Evolutionary conservation across 2,329 filamentous ascomycete species (phyloP).

Genomic region (Tolypocladium guangdongense): DNA sequence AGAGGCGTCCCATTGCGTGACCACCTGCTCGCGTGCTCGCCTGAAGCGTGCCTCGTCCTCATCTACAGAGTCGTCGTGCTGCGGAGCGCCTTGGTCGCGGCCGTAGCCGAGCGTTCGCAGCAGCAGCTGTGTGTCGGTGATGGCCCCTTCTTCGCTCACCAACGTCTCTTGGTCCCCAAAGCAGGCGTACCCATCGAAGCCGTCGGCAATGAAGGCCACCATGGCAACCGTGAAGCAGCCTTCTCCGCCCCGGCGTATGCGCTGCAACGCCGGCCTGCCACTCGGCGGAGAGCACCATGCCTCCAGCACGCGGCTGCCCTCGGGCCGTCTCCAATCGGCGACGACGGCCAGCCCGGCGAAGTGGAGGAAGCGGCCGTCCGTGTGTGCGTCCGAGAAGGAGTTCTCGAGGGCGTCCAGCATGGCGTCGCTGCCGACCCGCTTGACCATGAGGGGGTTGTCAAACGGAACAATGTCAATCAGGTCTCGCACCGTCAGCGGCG

Average conservation of each 20-base stretch:
- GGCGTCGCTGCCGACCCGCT: constrained; percentile 6
- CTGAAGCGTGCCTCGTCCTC: not conserved
- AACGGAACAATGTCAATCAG: constrained; percentile 15
- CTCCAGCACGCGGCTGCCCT: constrained; percentile 1
- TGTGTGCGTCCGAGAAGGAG: constrained; percentile 14
- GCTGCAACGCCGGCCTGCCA: not conserved
- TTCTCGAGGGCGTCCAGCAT: constrained; percentile 11
- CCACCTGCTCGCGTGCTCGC: not conserved
- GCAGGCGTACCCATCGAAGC: constrained; percentile 13
- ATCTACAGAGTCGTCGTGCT: not conserved
- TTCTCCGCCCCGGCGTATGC: not conserved
- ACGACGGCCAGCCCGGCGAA: constrained; percentile 9
- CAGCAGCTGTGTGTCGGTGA: constrained; percentile 13
- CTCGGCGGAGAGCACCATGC: not conserved
- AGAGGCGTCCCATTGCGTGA: not conserved
- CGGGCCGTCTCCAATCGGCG: constrained; percentile 8
- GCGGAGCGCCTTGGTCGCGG: not conserved
- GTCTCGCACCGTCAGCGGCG: constrained; percentile 10
- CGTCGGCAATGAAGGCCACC: constrained; percentile 11
- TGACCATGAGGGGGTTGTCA: constrained; percentile 13
- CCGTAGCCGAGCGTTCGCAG: constrained; percentile 2
- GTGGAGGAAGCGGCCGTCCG: constrained; percentile 14
- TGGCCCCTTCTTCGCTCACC: constrained; percentile 10
- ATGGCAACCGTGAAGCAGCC: constrained; percentile 4
- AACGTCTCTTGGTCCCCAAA: constrained; percentile 9